A percentile compares a stretch with the other conserved stretches of the same genome.
phyloP scores from a whole-genome alignment of 176 grass and related monocot species.

The Secale cereale region DNA sequence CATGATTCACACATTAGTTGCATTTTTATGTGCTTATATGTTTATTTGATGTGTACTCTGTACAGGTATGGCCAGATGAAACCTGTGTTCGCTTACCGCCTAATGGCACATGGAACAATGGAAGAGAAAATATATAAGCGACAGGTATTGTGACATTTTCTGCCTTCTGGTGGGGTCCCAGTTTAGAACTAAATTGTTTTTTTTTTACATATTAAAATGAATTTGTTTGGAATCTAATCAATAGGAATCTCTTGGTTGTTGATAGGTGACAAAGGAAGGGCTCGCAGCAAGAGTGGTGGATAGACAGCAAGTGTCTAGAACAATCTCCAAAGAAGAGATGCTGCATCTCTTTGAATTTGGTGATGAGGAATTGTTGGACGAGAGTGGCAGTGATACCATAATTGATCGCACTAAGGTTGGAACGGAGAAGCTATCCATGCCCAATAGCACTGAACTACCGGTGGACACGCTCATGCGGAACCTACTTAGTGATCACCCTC shows the following conservation, averaged over 20 bases:
- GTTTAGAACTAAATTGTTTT: not conserved
- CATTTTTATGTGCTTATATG: conserved; percentile 26
- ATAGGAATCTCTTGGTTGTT: conserved; percentile 5
- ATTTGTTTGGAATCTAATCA: conserved; percentile 8
- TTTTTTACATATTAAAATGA: not conserved
- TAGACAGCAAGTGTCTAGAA: conserved; percentile 94
- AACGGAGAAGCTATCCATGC: conserved; percentile 27
- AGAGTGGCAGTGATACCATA: conserved; percentile 30
- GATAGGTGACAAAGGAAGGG: conserved; percentile 96
- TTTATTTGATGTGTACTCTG: not conserved
- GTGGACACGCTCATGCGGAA: conserved; percentile 76
- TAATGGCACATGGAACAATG: conserved; percentile 95
- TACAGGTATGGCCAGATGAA: conserved; percentile 91
- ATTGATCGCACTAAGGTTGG: conserved; percentile 19
- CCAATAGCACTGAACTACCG: conserved; percentile 27
- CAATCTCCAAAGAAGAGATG: conserved; percentile 98
- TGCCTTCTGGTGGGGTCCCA: not conserved
- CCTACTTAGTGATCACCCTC: conserved; percentile 59
- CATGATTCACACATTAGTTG: not conserved
- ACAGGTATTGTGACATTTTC: conserved; percentile 52
- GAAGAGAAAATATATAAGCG: conserved; percentile 99
- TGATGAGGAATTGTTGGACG: conserved; percentile 73
- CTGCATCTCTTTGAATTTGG: conserved; percentile 94
- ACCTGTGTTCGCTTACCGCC: conserved; percentile 90
- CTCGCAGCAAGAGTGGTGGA: conserved; percentile 98